These are phyloP conservation scores for Ploettnerulaceae sp. DNA, from an alignment of 2,329 filamentous ascomycete species.

Conservation along the genomic window DNA sequence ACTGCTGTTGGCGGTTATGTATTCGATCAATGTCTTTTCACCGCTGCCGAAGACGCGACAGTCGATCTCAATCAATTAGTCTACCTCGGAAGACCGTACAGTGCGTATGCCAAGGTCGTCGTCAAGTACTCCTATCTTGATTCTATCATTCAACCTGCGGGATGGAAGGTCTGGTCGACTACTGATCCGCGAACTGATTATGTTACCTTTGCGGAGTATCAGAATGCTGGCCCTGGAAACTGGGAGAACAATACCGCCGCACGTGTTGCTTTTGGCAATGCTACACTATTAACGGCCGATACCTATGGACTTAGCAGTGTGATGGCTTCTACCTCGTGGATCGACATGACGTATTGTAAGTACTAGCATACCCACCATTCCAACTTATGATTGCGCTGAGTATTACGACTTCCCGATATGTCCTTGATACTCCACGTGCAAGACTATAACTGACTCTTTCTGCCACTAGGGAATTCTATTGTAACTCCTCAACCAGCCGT, in stretches of 20 bases:
- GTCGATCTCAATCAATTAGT: slow-evolving; percentile 11
- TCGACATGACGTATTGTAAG: slow-evolving; percentile 40
- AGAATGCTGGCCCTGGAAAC: slow-evolving; percentile 17
- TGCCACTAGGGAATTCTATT: slow-evolving; percentile 36
- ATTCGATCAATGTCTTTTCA: slow-evolving; percentile 41
- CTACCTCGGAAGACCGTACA: slow-evolving; percentile 48
- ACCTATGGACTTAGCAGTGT: slow-evolving; percentile 35
- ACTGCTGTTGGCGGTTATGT: slow-evolving; percentile 43
- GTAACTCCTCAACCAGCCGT: slow-evolving; percentile 31
- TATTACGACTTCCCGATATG: too few relatives aligned
- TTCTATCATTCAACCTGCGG: slow-evolving; percentile 45
- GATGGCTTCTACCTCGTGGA: slow-evolving; percentile 39
- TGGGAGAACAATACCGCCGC: slow-evolving; percentile 33
- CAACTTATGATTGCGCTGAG: too few relatives aligned
- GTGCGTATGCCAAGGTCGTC: slow-evolving; percentile 43
- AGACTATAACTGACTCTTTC: too few relatives aligned
- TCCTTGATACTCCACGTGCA: too few relatives aligned
- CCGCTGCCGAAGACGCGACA: slow-evolving; percentile 13
- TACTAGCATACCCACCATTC: too few relatives aligned
- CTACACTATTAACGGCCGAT: slow-evolving; percentile 36
- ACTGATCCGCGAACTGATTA: slow-evolving; percentile 13
- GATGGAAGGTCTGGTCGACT: slow-evolving; percentile 45
- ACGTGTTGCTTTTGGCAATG: slow-evolving; percentile 35
- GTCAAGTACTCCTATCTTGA: slow-evolving; percentile 44
- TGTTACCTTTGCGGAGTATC: slow-evolving; percentile 19